phyloP scores from a whole-genome alignment of 805 yeast species.

The Starmera caribaea region DNA sequence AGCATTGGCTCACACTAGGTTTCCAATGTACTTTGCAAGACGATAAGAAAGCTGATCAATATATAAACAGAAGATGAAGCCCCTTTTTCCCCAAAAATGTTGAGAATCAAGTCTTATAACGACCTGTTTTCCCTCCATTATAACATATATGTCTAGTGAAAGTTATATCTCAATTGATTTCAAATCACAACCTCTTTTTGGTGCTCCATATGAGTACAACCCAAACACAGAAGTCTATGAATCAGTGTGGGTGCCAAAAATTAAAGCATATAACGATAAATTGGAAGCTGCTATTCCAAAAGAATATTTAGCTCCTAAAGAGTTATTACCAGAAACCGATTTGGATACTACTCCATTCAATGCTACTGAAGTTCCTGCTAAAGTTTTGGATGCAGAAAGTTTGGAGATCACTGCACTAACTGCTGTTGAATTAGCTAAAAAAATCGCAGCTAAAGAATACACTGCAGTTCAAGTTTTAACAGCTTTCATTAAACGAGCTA shows the following conservation, averaged over 20 bases:
- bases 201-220: neutral
- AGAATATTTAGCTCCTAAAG: slow-evolving; percentile 14
- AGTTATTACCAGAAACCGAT: slow-evolving; percentile 8
- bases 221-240: slow-evolving; percentile 6
- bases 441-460: slow-evolving; percentile 8
- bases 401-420: slow-evolving; percentile 10
- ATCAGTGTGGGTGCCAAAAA: slow-evolving; percentile 16
- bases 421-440: slow-evolving; percentile 7
- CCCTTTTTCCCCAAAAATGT: too few relatives aligned
- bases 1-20: too few relatives aligned
- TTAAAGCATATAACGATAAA: slow-evolving; percentile 14
- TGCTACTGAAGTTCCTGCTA: slow-evolving; percentile 13
- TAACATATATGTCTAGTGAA: too few relatives aligned
- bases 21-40: too few relatives aligned
- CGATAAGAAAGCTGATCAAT: too few relatives aligned
- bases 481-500: slow-evolving; percentile 31
- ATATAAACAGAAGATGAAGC: too few relatives aligned
- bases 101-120: too few relatives aligned
- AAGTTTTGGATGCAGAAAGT: slow-evolving; percentile 10
- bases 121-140: too few relatives aligned
- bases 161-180: too few relatives aligned
- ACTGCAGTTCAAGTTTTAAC: slow-evolving; percentile 9
- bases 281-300: slow-evolving; percentile 12
- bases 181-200: neutral
- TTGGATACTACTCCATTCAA: slow-evolving; percentile 7